These are phyloP conservation scores for Nigrospora osmanthi DNA, from an alignment of 2,329 filamentous ascomycete species.

Conservation along the genomic window DNA sequence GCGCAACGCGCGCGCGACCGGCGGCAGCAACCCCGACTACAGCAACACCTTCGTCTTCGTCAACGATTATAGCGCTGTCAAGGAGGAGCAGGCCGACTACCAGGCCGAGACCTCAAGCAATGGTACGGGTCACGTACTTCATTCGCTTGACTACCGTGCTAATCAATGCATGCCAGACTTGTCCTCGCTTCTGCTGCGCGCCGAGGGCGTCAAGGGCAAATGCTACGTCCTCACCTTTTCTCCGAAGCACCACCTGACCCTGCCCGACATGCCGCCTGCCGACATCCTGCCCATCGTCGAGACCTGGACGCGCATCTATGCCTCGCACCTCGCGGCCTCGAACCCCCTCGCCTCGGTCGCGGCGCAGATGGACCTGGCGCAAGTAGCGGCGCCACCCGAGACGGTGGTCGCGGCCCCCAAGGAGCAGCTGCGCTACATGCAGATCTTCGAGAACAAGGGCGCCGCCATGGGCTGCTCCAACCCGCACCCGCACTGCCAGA, in stretches of 20 bases:
- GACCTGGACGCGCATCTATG: slow-evolving; percentile 89
- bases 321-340: slow-evolving; percentile 65
- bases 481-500: slow-evolving; percentile 91
- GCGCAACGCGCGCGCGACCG: slow-evolving; percentile 79
- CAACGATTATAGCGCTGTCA: slow-evolving; percentile 96
- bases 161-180: slow-evolving; percentile 42
- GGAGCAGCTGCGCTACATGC: slow-evolving; percentile 89
- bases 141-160: not conserved
- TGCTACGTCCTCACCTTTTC: slow-evolving; percentile 98
- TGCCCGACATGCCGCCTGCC: slow-evolving; percentile 74
- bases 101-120: slow-evolving; percentile 29
- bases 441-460: slow-evolving; percentile 99
- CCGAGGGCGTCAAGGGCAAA: slow-evolving; percentile 82
- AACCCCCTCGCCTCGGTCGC: slow-evolving; percentile 51
- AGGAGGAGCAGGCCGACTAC: slow-evolving; percentile 85
- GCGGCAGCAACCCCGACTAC: slow-evolving; percentile 81
- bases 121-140: slow-evolving; percentile 10
- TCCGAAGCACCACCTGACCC: slow-evolving; percentile 79
- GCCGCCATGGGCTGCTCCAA: slow-evolving; percentile 98
- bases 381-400: slow-evolving; percentile 25
- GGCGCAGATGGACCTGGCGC: slow-evolving; percentile 27
- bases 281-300: slow-evolving; percentile 79
- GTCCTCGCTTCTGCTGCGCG: slow-evolving; percentile 69
- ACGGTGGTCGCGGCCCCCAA: slow-evolving; percentile 43
- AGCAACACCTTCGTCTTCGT: slow-evolving; percentile 86